These are phyloP conservation scores for Fragilaria radians DNA, from an alignment of 108 stramenopile genomes.

Conservation along the genomic window DNA sequence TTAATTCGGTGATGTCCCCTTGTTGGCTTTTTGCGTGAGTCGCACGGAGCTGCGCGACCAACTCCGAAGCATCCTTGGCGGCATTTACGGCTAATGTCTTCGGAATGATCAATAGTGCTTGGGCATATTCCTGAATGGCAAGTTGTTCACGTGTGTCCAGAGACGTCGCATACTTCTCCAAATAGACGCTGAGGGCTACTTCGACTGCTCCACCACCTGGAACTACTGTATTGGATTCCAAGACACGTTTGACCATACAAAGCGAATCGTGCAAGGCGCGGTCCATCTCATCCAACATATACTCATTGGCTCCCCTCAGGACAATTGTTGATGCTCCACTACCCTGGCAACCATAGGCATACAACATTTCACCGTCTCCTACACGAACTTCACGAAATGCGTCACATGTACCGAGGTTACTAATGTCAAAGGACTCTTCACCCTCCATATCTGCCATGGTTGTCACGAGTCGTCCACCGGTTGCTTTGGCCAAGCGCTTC, in stretches of 20 bases:
- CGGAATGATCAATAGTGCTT: slow-evolving; percentile 98
- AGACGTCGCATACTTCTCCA: slow-evolving; percentile 92
- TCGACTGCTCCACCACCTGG: slow-evolving; percentile 99
- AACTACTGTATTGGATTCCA: slow-evolving; percentile 95
- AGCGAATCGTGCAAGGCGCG: slow-evolving; percentile 96
- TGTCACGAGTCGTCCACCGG: slow-evolving; percentile 90
- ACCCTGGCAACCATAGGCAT: slow-evolving; percentile 87
- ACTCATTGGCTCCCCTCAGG: slow-evolving; percentile 98
- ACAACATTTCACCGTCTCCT: slow-evolving; percentile 98
- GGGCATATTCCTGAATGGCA: slow-evolving; percentile 97
- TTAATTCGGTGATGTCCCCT: slow-evolving; percentile 35
- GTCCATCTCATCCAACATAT: slow-evolving; percentile 99
- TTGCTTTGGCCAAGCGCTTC: slow-evolving; percentile 96
- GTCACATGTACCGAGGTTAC: slow-evolving; percentile 81
- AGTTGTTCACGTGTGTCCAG: slow-evolving; percentile 95
- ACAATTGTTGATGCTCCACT: slow-evolving; percentile 92
- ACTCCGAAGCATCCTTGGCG: slow-evolving; percentile 97
- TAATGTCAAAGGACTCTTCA: slow-evolving; percentile 92
- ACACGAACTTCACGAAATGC: slow-evolving; percentile 92
- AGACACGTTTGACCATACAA: slow-evolving; percentile 97
- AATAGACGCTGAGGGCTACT: slow-evolving; percentile 88
- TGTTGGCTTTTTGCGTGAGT: slow-evolving; percentile 82
- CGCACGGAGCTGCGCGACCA: slow-evolving; percentile 92
- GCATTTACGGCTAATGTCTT: slow-evolving; percentile 97
- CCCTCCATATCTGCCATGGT: slow-evolving; percentile 99